Conservation (phyloP, 768 basidiomycete species). For the Gloeophyllum trabeum region DNA sequence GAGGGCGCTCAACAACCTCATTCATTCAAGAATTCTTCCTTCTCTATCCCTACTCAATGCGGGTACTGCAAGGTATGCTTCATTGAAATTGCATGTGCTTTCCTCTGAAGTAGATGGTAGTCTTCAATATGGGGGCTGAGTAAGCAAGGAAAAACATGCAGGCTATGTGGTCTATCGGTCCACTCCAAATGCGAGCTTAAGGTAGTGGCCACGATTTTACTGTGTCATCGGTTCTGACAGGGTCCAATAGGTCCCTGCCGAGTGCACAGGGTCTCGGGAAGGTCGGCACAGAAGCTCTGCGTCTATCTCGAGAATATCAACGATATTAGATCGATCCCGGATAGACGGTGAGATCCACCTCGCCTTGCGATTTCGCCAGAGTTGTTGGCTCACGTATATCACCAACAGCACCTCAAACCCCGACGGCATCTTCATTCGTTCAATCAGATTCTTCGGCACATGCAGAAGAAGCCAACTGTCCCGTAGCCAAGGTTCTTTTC, state of each 20-base stretch:
- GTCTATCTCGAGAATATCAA: background rate
- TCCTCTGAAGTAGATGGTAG: no score
- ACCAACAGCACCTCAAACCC: constrained; percentile 9
- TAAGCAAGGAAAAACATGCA: constrained; percentile 83
- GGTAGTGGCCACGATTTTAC: constrained; percentile 23
- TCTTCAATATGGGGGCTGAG: constrained; percentile 80
- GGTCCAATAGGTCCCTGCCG: constrained; percentile 52
- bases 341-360: no score
- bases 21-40: constrained; percentile 75
- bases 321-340: background rate
- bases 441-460: constrained; percentile 25
- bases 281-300: background rate
- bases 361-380: no score
- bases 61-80: constrained; percentile 62
- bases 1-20: constrained; percentile 63
- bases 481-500: constrained; percentile 54
- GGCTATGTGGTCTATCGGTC: constrained; percentile 64
- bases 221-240: constrained; percentile 3
- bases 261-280: constrained; percentile 28
- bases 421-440: constrained; percentile 50
- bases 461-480: constrained; percentile 31
- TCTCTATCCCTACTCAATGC: constrained; percentile 78
- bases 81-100: background rate
- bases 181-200: constrained; percentile 83
- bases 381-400: background rate